Percentiles rank a stretch among this genome's conserved stretches.
These are phyloP conservation scores for Epichloe festucae DNA, from an alignment of 2,329 filamentous ascomycete species.

Conservation along the genomic window DNA sequence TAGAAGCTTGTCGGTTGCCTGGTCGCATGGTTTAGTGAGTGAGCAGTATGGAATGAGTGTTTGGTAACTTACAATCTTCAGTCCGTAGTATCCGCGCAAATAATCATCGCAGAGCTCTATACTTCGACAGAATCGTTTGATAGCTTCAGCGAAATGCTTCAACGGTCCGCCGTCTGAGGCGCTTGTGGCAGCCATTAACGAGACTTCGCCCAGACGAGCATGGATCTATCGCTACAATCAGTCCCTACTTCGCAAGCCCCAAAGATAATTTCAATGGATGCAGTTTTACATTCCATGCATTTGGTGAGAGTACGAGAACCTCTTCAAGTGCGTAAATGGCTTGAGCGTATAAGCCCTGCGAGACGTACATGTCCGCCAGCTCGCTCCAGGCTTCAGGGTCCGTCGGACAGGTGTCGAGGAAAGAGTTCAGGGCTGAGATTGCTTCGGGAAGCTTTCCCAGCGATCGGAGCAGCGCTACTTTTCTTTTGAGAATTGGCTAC, in stretches of 20 bases:
- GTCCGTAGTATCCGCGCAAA: constrained; percentile 79
- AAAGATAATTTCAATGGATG: background rate
- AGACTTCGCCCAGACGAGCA: constrained; percentile 71
- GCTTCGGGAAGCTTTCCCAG: constrained; percentile 61
- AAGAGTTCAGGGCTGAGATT: constrained; percentile 55
- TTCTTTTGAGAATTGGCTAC: constrained; percentile 76
- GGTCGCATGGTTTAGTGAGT: constrained; percentile 5
- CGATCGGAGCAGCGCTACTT: constrained; percentile 65
- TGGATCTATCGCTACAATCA: constrained; percentile 50
- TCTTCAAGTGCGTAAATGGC: constrained; percentile 85
- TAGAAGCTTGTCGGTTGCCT: constrained; percentile 40
- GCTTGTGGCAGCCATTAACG: constrained; percentile 53
- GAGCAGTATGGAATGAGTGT: background rate
- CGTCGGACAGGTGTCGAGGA: constrained; percentile 74
- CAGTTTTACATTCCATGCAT: constrained; percentile 83
- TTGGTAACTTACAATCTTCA: constrained; percentile 53
- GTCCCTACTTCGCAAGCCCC: background rate
- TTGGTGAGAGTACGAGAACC: constrained; percentile 71
- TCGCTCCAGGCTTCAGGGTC: constrained; percentile 93
- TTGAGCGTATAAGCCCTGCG: constrained; percentile 66
- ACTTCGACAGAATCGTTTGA: constrained; percentile 79
- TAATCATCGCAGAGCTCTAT: constrained; percentile 92
- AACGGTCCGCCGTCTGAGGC: constrained; percentile 26
- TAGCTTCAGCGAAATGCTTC: constrained; percentile 53
- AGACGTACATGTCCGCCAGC: constrained; percentile 73